Evolutionary conservation across 176 grass and related monocot species (phyloP), one percentile per base, ranked within the genome.

Genomic region (Rhipidocladum racemiflorum): DNA sequence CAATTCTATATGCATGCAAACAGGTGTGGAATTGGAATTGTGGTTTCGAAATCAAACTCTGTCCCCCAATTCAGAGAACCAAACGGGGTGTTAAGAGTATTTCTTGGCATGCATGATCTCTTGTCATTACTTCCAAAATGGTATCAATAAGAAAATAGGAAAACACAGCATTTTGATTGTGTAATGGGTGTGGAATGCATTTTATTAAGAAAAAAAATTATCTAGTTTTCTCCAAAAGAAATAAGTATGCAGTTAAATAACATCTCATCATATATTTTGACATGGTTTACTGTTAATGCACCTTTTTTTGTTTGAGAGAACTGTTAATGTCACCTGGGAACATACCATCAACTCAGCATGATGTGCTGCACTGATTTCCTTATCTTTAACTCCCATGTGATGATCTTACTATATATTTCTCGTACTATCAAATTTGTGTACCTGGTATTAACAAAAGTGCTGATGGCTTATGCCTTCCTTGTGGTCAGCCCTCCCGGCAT

Each of bases 391-490:
- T 65, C 30, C 46, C 17, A 73, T 69, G 4, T 70, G 70, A 20
- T 50, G 63, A 46, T 74, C 27, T 66, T 73, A 65, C 24, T 65
- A 27, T 50, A 67, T 39, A 83, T 50, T 60, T 70, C 9, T 81
- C 38, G 27, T 54, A 81, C 10, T 70, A 53, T 81, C 9, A 15
- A 44, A 66, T 49, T 65, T 65, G 23, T 73, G 40, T 59, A 36
- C 5, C 72, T 81, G 7, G 24, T 46, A 80, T 75, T 81, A 61
- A 72, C 73, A 65, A 85, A 79, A 74, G 77, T 83, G 83, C 87
- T 98, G 76, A 95, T 93, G 90, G 96, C 92, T 86, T 98, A 98
- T 79, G 89, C 96, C 35, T 93, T 91, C 61, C 92, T 98, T 59
- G 86, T 93, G 63, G 96, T 95, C 61, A 93, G 96, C 78, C 92